Evolutionary conservation across 805 yeast species (phyloP).

Genomic region (Wickerhamiella sorbophila): DNA sequence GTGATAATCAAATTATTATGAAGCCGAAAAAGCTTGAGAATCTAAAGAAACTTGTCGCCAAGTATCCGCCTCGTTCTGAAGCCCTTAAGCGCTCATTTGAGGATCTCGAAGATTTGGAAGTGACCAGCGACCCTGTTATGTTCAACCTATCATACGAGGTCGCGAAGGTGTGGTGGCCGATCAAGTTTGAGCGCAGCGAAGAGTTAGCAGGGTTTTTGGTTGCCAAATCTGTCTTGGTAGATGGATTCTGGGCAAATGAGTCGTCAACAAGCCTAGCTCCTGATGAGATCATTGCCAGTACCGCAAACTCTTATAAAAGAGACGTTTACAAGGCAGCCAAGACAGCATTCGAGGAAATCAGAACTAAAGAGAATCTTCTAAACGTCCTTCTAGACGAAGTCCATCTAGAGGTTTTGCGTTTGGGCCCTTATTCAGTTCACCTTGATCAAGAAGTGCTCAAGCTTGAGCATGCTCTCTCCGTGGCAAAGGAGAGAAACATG

Average conservation of each 20-base stretch:
- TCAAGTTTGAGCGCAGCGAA: no score
- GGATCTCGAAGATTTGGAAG: slow-evolving; percentile 11
- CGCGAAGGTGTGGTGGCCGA: no score
- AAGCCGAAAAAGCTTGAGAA: slow-evolving; percentile 25
- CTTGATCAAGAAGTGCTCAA: slow-evolving; percentile 22
- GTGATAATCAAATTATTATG: slow-evolving; percentile 23
- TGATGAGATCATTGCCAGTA: no score
- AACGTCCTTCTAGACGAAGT: slow-evolving; percentile 23
- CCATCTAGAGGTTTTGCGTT: slow-evolving; percentile 23
- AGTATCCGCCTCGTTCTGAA: no score
- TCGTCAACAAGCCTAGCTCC: no score
- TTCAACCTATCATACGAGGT: no score
- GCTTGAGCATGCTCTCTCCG: slow-evolving; percentile 21
- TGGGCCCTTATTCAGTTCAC: slow-evolving; percentile 23
- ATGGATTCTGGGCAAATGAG: no score
- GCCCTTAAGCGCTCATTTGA: no score
- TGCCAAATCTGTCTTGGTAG: slow-evolving; percentile 12
- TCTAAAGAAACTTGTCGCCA: slow-evolving; percentile 25
- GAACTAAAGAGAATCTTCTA: not conserved
- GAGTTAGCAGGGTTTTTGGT: slow-evolving; percentile 14
- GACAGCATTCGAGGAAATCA: no score
- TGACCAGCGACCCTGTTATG: no score
- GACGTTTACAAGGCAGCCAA: no score
- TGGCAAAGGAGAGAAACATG: slow-evolving; percentile 26
- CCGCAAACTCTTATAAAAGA: no score